Conservation (phyloP, 2,329 filamentous ascomycete species). For the Cladosporium cucumerinum region DNA sequence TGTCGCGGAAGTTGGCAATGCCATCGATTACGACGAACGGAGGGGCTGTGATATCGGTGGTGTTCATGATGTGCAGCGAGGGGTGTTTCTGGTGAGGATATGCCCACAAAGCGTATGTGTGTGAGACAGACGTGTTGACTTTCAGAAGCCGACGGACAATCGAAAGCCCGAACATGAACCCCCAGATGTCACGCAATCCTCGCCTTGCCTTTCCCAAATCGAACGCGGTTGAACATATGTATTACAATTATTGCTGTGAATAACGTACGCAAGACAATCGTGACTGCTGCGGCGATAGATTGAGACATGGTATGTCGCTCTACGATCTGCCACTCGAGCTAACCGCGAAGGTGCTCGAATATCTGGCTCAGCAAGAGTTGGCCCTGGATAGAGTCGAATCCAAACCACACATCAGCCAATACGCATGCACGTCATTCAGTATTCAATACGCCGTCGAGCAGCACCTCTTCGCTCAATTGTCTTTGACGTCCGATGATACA, state of each 20-base stretch:
- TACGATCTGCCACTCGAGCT: background rate
- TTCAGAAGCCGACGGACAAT: conserved; percentile 1
- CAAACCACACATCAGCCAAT: background rate
- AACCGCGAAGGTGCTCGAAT: background rate
- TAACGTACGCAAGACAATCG: background rate
- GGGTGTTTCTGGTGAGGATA: background rate
- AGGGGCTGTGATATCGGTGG: conserved; percentile 24
- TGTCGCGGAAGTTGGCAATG: conserved; percentile 66
- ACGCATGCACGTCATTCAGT: background rate
- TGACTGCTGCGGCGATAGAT: background rate
- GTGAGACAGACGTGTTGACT: conserved; percentile 6
- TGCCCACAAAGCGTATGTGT: background rate
- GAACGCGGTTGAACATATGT: background rate
- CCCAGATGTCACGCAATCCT: background rate
- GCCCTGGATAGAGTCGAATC: background rate
- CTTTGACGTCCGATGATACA: background rate
- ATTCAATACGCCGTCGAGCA: background rate
- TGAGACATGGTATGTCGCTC: background rate
- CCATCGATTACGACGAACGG: conserved; percentile 49
- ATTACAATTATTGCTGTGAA: background rate
- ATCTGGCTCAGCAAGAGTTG: background rate
- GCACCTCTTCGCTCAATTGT: background rate
- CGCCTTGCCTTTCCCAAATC: background rate
- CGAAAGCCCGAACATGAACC: background rate
- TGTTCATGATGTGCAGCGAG: conserved; percentile 14